Conservation (phyloP, 176 grass and related monocot species). For the Phyllostachys edulis region DNA sequence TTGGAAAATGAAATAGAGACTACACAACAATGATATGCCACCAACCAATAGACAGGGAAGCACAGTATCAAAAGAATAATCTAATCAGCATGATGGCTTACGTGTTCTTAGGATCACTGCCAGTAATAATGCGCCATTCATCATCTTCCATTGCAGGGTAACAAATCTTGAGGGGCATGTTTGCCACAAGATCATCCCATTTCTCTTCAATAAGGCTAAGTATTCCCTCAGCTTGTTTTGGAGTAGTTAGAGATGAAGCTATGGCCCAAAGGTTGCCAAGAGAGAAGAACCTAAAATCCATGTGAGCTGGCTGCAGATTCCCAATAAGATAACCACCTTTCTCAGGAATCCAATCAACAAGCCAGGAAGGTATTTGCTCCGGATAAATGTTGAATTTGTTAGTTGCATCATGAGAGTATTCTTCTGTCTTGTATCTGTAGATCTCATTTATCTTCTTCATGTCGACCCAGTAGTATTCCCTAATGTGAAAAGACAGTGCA, state of each 20-base stretch:
- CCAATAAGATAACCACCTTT: slow-evolving; percentile 81
- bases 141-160: slow-evolving; percentile 85
- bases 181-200: slow-evolving; percentile 77
- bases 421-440: slow-evolving; percentile 87
- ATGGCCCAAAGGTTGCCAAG: slow-evolving; percentile 89
- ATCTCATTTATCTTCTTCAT: slow-evolving; percentile 93
- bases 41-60: background rate
- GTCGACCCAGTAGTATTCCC: slow-evolving; percentile 84
- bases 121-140: slow-evolving; percentile 81
- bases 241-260: slow-evolving; percentile 71
- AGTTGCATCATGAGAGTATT: slow-evolving; percentile 81
- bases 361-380: slow-evolving; percentile 81
- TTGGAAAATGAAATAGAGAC: slow-evolving; percentile 7
- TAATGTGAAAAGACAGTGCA: slow-evolving; percentile 79
- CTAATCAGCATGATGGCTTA: slow-evolving; percentile 30
- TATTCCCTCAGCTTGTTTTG: slow-evolving; percentile 73
- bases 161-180: slow-evolving; percentile 77
- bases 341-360: slow-evolving; percentile 86
- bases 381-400: slow-evolving; percentile 95
- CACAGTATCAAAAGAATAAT: background rate
- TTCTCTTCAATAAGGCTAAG: slow-evolving; percentile 88
- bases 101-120: slow-evolving; percentile 94
- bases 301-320: slow-evolving; percentile 84
- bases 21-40: background rate
- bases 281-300: slow-evolving; percentile 88